phyloP scores from a whole-genome alignment of 805 yeast species.

The Hanseniaspora hatyaiensis region DNA sequence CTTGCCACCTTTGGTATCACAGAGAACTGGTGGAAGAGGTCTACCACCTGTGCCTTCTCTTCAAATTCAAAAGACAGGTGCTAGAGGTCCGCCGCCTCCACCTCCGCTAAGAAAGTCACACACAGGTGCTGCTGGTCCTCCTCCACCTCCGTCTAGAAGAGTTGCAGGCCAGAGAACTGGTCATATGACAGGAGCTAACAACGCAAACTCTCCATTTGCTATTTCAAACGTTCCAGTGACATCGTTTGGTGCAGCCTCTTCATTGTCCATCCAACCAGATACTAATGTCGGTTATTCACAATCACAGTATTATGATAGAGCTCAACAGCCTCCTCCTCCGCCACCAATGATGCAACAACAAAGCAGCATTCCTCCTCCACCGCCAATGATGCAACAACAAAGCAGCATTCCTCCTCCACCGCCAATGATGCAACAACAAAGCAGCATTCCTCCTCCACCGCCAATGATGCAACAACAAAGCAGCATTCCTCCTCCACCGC shows the following conservation, averaged over 20 bases:
- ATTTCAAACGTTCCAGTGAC: conserved; percentile 17
- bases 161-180: conserved; percentile 16
- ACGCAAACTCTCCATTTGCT: conserved; percentile 17
- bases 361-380: too few relatives aligned
- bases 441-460: conserved; percentile 7
- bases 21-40: conserved; percentile 22
- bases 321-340: neutral
- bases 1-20: conserved; percentile 21
- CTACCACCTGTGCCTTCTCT: conserved; percentile 23
- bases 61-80: conserved; percentile 18
- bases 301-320: neutral
- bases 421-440: conserved; percentile 17
- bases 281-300: too few relatives aligned
- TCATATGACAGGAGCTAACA: conserved; percentile 10
- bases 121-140: conserved; percentile 12
- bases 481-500: conserved; percentile 20
- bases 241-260: conserved; percentile 20
- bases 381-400: conserved; percentile 13
- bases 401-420: conserved; percentile 7
- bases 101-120: conserved; percentile 21
- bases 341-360: neutral
- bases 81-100: conserved; percentile 14
- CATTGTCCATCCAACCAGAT: too few relatives aligned
- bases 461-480: conserved; percentile 4
- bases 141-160: conserved; percentile 14